phyloP scores from a whole-genome alignment of 2,329 filamentous ascomycete genomes.

The Tricladium varicosporioides region DNA sequence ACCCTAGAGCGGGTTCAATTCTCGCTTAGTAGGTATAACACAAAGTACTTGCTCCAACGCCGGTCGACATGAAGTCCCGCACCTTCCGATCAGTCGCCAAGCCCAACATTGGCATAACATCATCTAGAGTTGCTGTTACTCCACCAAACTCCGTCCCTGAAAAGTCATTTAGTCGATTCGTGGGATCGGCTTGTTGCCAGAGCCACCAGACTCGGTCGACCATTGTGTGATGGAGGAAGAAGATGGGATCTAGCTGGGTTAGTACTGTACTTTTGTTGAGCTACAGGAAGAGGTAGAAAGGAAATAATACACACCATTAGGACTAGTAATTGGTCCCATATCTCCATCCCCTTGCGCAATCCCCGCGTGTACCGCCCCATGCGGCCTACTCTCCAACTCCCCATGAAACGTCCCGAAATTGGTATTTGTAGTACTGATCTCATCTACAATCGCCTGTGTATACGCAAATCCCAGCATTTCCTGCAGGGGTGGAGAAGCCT shows the following conservation, averaged over 20 bases:
- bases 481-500: not conserved
- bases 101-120: not conserved
- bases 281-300: not conserved
- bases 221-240: constrained; percentile 1
- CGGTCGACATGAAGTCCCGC: not conserved
- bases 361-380: not conserved
- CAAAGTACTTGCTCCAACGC: not conserved
- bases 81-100: not conserved
- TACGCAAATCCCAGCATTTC: not conserved
- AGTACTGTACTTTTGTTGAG: not conserved
- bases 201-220: not conserved
- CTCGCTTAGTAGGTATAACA: not conserved
- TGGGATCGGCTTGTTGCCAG: not conserved
- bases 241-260: not conserved
- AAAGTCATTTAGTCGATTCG: not conserved
- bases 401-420: not conserved
- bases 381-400: not conserved
- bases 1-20: too few species aligned
- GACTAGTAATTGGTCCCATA: not conserved
- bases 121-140: not conserved
- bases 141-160: not conserved
- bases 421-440: not conserved
- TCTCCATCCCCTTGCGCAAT: not conserved
- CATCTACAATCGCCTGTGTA: not conserved
- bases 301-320: constrained; percentile 1